Conservation (phyloP, 73 alveolate species). For the Paramecium sexaurelia region DNA sequence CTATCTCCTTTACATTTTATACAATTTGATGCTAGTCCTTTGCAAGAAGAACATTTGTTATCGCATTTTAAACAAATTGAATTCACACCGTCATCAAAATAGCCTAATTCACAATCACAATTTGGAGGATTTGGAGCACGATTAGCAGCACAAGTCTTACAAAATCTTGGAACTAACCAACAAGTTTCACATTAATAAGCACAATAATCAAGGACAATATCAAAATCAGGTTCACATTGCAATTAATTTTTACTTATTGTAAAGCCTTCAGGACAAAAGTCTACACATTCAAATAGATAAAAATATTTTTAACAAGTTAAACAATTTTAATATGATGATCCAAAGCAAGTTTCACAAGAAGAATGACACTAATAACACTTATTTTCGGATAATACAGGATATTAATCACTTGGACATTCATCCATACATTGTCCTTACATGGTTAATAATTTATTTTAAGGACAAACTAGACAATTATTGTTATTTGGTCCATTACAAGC, state of each 20-base stretch:
- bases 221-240: conserved; percentile 11
- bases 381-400: neutral
- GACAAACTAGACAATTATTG: neutral
- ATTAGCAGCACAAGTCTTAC: neutral
- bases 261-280: conserved; percentile 3
- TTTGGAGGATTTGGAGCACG: conserved; percentile 1
- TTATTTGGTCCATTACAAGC: conserved; percentile 35
- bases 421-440: neutral
- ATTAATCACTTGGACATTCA: neutral
- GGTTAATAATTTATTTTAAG: neutral
- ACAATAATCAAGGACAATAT: neutral
- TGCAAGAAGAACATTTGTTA: neutral
- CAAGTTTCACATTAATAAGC: neutral
- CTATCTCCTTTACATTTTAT: conserved; percentile 19
- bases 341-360: conserved; percentile 17
- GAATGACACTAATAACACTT: neutral
- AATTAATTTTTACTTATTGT: neutral
- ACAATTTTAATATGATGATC: neutral
- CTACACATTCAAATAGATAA: neutral
- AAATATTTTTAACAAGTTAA: neutral
- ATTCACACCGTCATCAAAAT: conserved; percentile 9
- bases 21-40: neutral
- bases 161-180: neutral
- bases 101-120: neutral
- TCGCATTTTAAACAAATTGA: neutral